Evolutionary conservation across 768 basidiomycete species (phyloP).

Genomic region (Tricholomella constricta): DNA sequence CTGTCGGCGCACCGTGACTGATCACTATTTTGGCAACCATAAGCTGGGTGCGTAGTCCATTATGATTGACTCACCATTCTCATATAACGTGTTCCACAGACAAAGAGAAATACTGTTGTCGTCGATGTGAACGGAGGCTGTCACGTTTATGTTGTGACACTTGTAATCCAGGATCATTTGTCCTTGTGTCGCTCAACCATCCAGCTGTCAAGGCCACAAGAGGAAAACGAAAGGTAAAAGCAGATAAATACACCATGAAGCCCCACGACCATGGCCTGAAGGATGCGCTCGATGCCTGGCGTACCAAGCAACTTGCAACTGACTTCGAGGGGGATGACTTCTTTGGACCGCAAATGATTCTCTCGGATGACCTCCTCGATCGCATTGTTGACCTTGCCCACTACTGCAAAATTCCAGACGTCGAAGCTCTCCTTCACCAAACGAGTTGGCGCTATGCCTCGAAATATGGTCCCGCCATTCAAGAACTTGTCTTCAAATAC

Average conservation of each 20-base stretch:
- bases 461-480: slow-evolving; percentile 8
- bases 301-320: slow-evolving; percentile 3
- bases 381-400: slow-evolving; percentile 30
- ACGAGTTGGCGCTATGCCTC: slow-evolving; percentile 19
- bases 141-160: slow-evolving; percentile 13
- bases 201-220: background rate
- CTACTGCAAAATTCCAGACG: slow-evolving; percentile 15
- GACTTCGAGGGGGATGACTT: slow-evolving; percentile 7
- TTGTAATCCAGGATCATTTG: slow-evolving; percentile 5
- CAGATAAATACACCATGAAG: background rate
- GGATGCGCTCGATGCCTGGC: slow-evolving; percentile 16
- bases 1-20: background rate
- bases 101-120: slow-evolving; percentile 9
- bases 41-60: too few relatives aligned
- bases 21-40: too few relatives aligned
- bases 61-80: too few relatives aligned
- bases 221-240: background rate
- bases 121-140: background rate
- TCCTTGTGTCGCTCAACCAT: background rate
- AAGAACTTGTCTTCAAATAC: background rate
- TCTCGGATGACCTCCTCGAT: slow-evolving; percentile 20
- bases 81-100: too few relatives aligned
- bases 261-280: slow-evolving; percentile 5
- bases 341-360: slow-evolving; percentile 19
- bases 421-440: slow-evolving; percentile 18